Base-by-base conservation (phyloP, 1,284 basidiomycete species). In the Apiotrichum akiyoshidainum region DNA sequence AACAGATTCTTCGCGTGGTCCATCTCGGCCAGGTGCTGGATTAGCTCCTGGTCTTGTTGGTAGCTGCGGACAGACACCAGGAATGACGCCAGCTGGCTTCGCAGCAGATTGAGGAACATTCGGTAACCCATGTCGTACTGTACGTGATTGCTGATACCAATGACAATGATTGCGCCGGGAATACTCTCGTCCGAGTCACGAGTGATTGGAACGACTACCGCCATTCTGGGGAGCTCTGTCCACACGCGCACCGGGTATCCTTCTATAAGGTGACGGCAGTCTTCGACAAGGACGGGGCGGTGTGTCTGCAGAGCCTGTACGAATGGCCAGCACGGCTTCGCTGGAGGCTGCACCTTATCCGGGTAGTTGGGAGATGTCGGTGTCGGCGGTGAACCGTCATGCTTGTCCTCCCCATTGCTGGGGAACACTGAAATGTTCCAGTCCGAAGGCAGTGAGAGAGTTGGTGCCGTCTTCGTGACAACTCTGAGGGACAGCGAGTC, bases 1-100 rank as follows among this genome's bases (percentile, higher is more conserved):
- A 76, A 66, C 47, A 68, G 44, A 22, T 65, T 71, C 66, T 77
- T 78, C 3, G 78, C 78, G n/a, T 73, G 59, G 50, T 80, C 78
- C 17, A 81, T 61, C 1, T 68, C 67, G 9, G 77, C 72, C 4
- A 79, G 68, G 39, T 79, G 76, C 16, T 78, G 74, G 0, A 77
- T 69, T 12, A 75, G 68, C 26, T 67, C 59, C 17, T 63, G 59
- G 48, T 75, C 73, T 13, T 58, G 48, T 41, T 70, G 67, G 45
- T 68, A 64, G 0, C 64, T 66, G 46, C 68, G 57, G 0, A 68
- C 66, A 8, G 63, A 59, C 0, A 59, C 58, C 13, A 71, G 52
- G 26, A 57, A 62, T 4, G 63, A 52, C 14, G 59, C 57, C n/a
- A 54, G 39, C 16, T 54, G 45, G 42, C 40, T 31, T 6, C 45